Base-by-base conservation (phyloP, 2,329 filamentous ascomycete genomes). In the Neoscytalidium dimidiatum region DNA sequence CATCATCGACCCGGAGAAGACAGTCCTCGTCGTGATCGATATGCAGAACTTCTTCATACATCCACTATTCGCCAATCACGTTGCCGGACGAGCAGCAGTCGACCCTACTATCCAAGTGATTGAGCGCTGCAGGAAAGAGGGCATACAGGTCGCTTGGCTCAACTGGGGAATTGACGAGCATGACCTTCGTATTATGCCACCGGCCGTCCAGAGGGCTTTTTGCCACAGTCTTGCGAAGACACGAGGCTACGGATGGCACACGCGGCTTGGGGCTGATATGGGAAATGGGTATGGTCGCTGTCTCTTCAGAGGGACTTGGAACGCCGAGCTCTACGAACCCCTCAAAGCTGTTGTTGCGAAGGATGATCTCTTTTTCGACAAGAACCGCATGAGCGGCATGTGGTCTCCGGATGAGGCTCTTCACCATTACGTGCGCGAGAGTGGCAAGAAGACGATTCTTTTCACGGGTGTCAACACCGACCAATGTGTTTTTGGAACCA, bases 31-130 rank as follows among this genome's bases (percentile, higher is more conserved):
- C 29, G 70, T 80, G 33, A 74, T 80, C 61, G 78, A 80, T 68
- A 80, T 80, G 78, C 78, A 80, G 64, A 80, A 80, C 69, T 80
- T 79, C 70, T 80, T 80, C 67, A 68, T 80, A 51, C 69, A 75
- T 51, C 72, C 73, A 3, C 66, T 71, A 7, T 73, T 74, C 62
- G 71, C 71, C 35, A 66, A 74, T 43, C 73, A 76, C 52, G 52
- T 26, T 9, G 26, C 44, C 13, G 63, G 61, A 17, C 69, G 75
- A 57, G 70, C 71, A n/a, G 71, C 78, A 17, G 68, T 80, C 14
- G 68, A 74, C 17, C 78, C 78, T 13, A 73, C 75, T 13, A 52
- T 79, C 66, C 75, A 72, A 29, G 76, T 78, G 31, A 78, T 80
- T 60, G 71, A 77, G 49, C 74, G 76, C 52, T 79, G 78, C 69